Conservation (phyloP, 106 monocot species). For the Xerophyta viscosa region DNA sequence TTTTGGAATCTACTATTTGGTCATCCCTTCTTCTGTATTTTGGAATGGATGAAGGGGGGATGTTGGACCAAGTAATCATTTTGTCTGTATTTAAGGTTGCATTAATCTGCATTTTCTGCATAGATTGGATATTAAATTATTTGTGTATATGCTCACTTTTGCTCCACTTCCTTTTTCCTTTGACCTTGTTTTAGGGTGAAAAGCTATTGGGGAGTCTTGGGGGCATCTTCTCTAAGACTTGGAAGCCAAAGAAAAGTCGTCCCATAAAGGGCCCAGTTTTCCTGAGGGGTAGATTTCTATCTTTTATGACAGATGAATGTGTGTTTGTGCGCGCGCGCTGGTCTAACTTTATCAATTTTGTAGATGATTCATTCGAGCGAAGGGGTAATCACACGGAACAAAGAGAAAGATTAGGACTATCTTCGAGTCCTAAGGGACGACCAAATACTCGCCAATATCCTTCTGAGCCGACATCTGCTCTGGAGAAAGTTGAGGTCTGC, state of each 20-base stretch:
- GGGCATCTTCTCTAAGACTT: constrained; percentile 60
- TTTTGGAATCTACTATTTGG: too few species aligned
- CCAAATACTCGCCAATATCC: constrained; percentile 15
- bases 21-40: too few species aligned
- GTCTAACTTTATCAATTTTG: too few species aligned
- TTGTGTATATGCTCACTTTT: too few species aligned
- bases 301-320: neutral
- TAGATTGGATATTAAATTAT: too few species aligned
- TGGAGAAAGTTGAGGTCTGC: constrained; percentile 45
- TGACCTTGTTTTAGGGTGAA: constrained; percentile 41
- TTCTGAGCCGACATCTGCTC: constrained; percentile 12
- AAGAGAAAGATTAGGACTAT: constrained; percentile 28
- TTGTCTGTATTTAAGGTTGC: too few species aligned
- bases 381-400: constrained; percentile 22
- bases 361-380: constrained; percentile 33
- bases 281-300: constrained; percentile 23
- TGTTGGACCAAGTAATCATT: too few species aligned
- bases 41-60: too few species aligned
- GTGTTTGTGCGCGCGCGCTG: too few species aligned
- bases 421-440: constrained; percentile 12
- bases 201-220: constrained; percentile 77
- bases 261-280: constrained; percentile 55
- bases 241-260: constrained; percentile 65
- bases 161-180: too few species aligned
- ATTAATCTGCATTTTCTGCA: too few species aligned